These are phyloP conservation scores for Striga asiatica DNA, from an alignment of 257 asterid species.

Conservation along the genomic window DNA sequence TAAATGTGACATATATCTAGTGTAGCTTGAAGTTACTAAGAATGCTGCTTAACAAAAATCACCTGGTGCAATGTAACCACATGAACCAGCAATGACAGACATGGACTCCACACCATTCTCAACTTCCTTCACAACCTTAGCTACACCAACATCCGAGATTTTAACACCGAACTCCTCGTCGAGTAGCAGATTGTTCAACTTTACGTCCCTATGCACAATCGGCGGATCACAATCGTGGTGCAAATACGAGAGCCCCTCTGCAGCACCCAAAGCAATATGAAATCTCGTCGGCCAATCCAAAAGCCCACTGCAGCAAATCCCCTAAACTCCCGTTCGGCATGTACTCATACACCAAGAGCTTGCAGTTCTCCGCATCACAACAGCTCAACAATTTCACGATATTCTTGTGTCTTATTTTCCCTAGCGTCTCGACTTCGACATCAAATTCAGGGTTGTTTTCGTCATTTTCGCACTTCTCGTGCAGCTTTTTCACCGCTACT, in stretches of 20 bases:
- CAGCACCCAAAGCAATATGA: slow-evolving; percentile 61
- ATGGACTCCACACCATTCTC: slow-evolving; percentile 37
- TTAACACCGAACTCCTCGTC: slow-evolving; percentile 56
- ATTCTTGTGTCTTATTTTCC: slow-evolving; percentile 77
- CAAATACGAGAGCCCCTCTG: slow-evolving; percentile 78
- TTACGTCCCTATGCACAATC: slow-evolving; percentile 79
- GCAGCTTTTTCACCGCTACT: slow-evolving; percentile 71
- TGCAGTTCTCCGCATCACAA: slow-evolving; percentile 39
- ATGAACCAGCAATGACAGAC: slow-evolving; percentile 79
- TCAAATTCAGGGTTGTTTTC: slow-evolving; percentile 32
- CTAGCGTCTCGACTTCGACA: slow-evolving; percentile 66
- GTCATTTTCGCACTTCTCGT: slow-evolving; percentile 22
- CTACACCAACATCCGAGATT: slow-evolving; percentile 82
- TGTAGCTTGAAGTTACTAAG: neutral
- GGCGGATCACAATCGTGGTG: slow-evolving; percentile 86
- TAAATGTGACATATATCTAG: too few species aligned
- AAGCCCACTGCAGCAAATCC: slow-evolving; percentile 42
- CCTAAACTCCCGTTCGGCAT: slow-evolving; percentile 87
- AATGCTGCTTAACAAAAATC: slow-evolving; percentile 3
- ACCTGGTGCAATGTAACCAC: slow-evolving; percentile 97
- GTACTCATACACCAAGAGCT: slow-evolving; percentile 72
- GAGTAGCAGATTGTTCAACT: slow-evolving; percentile 60
- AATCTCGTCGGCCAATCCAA: slow-evolving; percentile 65
- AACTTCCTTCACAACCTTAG: slow-evolving; percentile 33
- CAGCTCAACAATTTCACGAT: slow-evolving; percentile 72